These are phyloP conservation scores for Cadophora sp. DNA, from an alignment of 2,329 filamentous ascomycete species.

Conservation along the genomic window DNA sequence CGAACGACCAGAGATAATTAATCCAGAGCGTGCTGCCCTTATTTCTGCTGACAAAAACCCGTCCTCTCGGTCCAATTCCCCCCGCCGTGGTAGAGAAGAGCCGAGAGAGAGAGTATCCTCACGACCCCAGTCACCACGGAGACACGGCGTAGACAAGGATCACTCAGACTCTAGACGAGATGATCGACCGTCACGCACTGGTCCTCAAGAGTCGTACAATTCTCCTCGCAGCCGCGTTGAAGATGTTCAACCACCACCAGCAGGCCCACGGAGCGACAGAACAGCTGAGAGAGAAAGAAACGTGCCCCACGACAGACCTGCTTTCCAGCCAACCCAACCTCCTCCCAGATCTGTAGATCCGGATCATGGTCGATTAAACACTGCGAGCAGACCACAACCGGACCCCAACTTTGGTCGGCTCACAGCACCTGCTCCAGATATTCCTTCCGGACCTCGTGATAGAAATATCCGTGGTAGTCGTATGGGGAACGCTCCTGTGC, in stretches of 20 bases:
- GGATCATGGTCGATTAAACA: constrained; percentile 56
- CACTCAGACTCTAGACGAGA: constrained; percentile 41
- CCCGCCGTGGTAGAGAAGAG: constrained; percentile 44
- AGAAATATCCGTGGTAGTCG: constrained; percentile 51
- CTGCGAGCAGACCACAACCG: constrained; percentile 50
- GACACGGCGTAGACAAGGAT: constrained; percentile 50
- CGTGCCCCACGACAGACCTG: constrained; percentile 48
- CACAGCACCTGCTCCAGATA: constrained; percentile 54
- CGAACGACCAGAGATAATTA: constrained; percentile 44
- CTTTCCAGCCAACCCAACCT: constrained; percentile 49
- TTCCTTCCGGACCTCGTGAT: constrained; percentile 63
- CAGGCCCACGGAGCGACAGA: constrained; percentile 48
- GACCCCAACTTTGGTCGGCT: constrained; percentile 70
- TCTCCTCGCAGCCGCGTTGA: constrained; percentile 37
- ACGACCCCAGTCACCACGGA: constrained; percentile 58
- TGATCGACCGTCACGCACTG: constrained; percentile 38
- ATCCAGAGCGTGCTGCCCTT: constrained; percentile 45
- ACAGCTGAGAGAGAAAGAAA: constrained; percentile 56
- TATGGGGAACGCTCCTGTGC: constrained; percentile 28
- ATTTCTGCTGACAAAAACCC: constrained; percentile 41
- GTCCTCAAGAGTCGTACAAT: constrained; percentile 32
- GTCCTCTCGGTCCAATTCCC: constrained; percentile 40
- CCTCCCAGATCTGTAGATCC: constrained; percentile 51
- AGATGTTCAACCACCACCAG: constrained; percentile 41
- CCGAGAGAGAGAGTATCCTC: constrained; percentile 40